Conservation (phyloP, 768 basidiomycete species). For the Candolleomyces aberdarensis region DNA sequence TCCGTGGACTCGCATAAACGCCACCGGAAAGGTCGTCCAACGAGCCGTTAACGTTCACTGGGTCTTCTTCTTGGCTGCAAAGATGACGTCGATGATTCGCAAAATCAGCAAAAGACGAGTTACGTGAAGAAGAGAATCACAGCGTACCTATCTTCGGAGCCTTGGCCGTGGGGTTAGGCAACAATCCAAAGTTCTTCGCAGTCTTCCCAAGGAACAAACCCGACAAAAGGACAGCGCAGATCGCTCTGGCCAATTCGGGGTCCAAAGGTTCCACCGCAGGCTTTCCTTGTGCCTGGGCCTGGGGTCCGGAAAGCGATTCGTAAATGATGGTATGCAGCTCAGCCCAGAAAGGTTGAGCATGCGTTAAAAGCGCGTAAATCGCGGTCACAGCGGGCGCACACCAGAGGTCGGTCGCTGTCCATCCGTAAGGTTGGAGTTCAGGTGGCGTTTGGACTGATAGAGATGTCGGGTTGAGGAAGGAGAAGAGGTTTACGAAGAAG, state of each 20-base stretch:
- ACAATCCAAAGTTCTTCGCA: slow-evolving; percentile 57
- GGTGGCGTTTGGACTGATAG: slow-evolving; percentile 71
- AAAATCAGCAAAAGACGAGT: background rate
- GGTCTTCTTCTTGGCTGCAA: slow-evolving; percentile 5
- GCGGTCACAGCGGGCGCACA: slow-evolving; percentile 75
- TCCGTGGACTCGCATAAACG: no score
- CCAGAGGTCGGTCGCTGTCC: slow-evolving; percentile 86
- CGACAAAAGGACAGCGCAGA: slow-evolving; percentile 66
- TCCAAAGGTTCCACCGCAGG: slow-evolving; percentile 47
- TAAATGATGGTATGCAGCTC: slow-evolving; percentile 50
- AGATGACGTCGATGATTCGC: background rate
- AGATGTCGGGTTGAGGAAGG: slow-evolving; percentile 56
- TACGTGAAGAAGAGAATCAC: background rate
- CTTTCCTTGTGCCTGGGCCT: slow-evolving; percentile 24
- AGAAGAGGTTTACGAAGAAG: slow-evolving; percentile 73
- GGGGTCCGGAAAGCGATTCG: slow-evolving; percentile 36
- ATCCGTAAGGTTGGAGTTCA: slow-evolving; percentile 79
- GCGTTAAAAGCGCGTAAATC: slow-evolving; percentile 78
- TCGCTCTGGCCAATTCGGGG: slow-evolving; percentile 62
- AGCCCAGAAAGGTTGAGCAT: slow-evolving; percentile 83
- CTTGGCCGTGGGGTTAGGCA: slow-evolving; percentile 14
- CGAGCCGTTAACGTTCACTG: background rate
- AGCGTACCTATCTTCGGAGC: slow-evolving; percentile 16
- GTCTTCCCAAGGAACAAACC: slow-evolving; percentile 62
- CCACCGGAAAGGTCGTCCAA: background rate